Evolutionary conservation across 257 asterid species (phyloP), one percentile per base, ranked within the genome.

Genomic region (Avicennia marina): DNA sequence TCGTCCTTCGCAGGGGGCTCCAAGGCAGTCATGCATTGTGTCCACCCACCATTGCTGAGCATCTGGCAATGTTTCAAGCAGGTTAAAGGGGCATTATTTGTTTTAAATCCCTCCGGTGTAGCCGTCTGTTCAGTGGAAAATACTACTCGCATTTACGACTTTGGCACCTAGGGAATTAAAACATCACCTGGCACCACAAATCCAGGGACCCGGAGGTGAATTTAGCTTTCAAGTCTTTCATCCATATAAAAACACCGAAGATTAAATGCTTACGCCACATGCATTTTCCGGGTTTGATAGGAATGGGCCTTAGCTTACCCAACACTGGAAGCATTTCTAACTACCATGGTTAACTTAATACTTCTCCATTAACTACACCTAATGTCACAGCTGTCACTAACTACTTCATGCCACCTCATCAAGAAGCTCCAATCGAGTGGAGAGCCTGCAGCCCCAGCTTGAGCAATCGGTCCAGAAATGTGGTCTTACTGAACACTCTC

Each of bases 41-140:
- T 94, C 97, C 97, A 89, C 40, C 78, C 83, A 62, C 89, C 91
- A 51, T 74, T 69, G 62, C 73, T 69, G 34, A 89, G 91, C 91
- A 89, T 83, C 97, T 89, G 89, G 40, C 52, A 56, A 62, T 21
- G 60, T 42, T 27, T 19, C 68, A 54, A 31, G 20, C 22, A 12
- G 42, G 34, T 45, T 40, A 36, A 60, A 11, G 50, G 52, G 27
- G 13, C 16, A 34, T 36, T 42, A 41, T 24, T 27, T n/a, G 45
- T 29, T 16, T 26, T 29, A 26, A 25, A 19, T n/a, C 25, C 17
- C 45, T 38, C 11, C 46, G 7, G 4, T 24, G 31, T 26, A 25
- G 27, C 17, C 6, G 11, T 11, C 18, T 31, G 26, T 16, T 44
- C 42, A 8, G 22, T 20, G 7, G 33, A 24, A 34, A 55, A 2